A percentile compares a stretch with the other conserved stretches of the same genome.
Evolutionary conservation across 176 grass and related monocot species (phyloP).

Genomic region (Musa beccarii): DNA sequence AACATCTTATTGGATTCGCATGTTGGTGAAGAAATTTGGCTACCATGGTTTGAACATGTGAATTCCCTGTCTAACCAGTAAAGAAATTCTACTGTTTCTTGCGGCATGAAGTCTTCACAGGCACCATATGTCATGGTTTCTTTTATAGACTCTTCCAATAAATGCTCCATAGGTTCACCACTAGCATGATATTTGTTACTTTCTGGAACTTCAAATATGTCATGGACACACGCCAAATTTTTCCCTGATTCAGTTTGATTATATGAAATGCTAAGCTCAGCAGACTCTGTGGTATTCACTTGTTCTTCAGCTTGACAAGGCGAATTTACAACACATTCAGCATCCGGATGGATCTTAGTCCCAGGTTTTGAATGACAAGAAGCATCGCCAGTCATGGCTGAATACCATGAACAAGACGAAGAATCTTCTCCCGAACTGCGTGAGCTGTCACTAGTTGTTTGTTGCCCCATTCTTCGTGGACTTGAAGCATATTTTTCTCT

Average conservation of each 20-base stretch:
- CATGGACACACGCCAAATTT: conserved; percentile 4
- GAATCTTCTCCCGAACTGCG: conserved; percentile 18
- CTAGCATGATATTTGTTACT: background rate
- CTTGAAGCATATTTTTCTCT: conserved; percentile 14
- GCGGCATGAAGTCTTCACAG: background rate
- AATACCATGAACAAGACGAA: conserved; percentile 18
- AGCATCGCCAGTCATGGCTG: conserved; percentile 3
- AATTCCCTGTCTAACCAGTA: background rate
- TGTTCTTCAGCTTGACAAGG: conserved; percentile 2
- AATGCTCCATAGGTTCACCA: background rate
- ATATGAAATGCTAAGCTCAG: background rate
- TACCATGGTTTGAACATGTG: background rate
- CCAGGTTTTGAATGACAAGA: conserved; percentile 4
- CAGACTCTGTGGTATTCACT: background rate
- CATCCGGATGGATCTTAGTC: background rate
- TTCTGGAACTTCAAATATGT: conserved; percentile 20
- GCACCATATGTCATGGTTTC: background rate
- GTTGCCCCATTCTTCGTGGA: background rate
- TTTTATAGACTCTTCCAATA: background rate
- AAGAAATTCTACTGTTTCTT: background rate
- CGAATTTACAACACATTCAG: background rate
- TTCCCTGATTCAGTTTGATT: conserved; percentile 20
- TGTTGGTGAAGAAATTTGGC: background rate
- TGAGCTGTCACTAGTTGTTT: background rate
- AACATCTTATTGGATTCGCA: background rate